Conservation (phyloP, 768 basidiomycete species). For the Lentinus brumalis region DNA sequence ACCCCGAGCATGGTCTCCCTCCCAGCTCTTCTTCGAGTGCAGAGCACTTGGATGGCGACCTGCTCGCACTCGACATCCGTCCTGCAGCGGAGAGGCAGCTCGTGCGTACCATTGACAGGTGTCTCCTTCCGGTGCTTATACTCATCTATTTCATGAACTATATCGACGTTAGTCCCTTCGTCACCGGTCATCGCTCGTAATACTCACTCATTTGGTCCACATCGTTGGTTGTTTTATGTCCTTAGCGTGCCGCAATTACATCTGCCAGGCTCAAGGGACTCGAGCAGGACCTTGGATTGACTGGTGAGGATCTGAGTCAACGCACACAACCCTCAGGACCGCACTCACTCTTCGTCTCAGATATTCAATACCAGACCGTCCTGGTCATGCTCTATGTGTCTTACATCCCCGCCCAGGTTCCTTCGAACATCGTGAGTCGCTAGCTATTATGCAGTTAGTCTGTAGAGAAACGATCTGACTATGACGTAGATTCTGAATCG, state of each 20-base stretch:
- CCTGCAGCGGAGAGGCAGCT: constrained; percentile 40
- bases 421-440: constrained; percentile 60
- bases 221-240: neutral
- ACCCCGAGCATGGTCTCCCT: no score
- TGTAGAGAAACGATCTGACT: no score
- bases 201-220: neutral
- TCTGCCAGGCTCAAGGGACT: constrained; percentile 43
- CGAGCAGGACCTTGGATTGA: constrained; percentile 38
- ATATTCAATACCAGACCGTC: constrained; percentile 53
- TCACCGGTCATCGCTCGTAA: neutral
- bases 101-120: constrained; percentile 55
- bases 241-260: constrained; percentile 40
- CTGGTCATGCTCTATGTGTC: constrained; percentile 58
- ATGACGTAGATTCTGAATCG: constrained; percentile 52
- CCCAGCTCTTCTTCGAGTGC: neutral
- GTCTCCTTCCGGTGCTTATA: constrained; percentile 60
- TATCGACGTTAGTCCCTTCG: constrained; percentile 53
- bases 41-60: constrained; percentile 16
- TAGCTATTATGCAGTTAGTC: neutral
- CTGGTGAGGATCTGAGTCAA: constrained; percentile 22
- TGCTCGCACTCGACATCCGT: constrained; percentile 27
- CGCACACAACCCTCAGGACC: neutral
- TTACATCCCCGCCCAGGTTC: constrained; percentile 65
- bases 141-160: constrained; percentile 68
- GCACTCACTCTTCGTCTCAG: constrained; percentile 31